A percentile compares a stretch with the other conserved stretches of the same genome.
Evolutionary conservation across 1,284 basidiomycete species (phyloP).

Genomic region (Exsudoporus floridanus): DNA sequence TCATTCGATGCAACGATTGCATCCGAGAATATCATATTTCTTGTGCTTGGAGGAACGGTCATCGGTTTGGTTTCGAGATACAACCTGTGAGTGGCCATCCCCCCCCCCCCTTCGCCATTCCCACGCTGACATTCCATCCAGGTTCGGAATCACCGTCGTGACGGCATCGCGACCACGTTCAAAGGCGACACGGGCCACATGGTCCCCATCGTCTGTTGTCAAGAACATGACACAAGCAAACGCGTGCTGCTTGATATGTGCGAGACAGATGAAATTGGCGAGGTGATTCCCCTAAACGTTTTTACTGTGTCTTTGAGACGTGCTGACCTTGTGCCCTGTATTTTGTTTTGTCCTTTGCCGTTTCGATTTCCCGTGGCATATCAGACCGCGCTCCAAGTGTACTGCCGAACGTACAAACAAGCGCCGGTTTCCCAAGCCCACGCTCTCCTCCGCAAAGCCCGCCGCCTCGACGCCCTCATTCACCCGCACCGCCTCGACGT

Average conservation of each 20-base stretch:
- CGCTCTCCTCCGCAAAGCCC: slow-evolving; percentile 82
- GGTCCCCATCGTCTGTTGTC: slow-evolving; percentile 79
- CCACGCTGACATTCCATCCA: slow-evolving; percentile 38
- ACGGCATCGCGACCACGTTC: slow-evolving; percentile 73
- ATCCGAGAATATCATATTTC: slow-evolving; percentile 79
- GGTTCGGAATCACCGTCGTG: slow-evolving; percentile 74
- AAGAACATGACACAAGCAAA: slow-evolving; percentile 69
- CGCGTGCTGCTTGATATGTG: slow-evolving; percentile 78
- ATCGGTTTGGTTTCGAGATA: slow-evolving; percentile 89
- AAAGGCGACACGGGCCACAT: slow-evolving; percentile 85
- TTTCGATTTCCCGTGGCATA: neutral
- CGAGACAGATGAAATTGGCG: slow-evolving; percentile 79
- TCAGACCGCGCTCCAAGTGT: slow-evolving; percentile 85
- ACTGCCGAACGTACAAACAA: slow-evolving; percentile 81
- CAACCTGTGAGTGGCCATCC: slow-evolving; percentile 57
- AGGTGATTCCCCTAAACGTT: slow-evolving; percentile 44
- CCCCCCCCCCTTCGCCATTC: neutral
- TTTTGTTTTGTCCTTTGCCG: neutral
- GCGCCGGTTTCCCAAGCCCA: slow-evolving; percentile 70
- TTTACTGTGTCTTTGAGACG: neutral
- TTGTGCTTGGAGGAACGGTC: slow-evolving; percentile 84
- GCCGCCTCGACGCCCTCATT: slow-evolving; percentile 71
- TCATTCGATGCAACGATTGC: slow-evolving; percentile 84
- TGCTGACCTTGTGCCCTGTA: slow-evolving; percentile 4
- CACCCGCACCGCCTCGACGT: slow-evolving; percentile 18